Base-by-base conservation (phyloP, 164 flowering plant genomes). In the Tinospora cordifolia region DNA sequence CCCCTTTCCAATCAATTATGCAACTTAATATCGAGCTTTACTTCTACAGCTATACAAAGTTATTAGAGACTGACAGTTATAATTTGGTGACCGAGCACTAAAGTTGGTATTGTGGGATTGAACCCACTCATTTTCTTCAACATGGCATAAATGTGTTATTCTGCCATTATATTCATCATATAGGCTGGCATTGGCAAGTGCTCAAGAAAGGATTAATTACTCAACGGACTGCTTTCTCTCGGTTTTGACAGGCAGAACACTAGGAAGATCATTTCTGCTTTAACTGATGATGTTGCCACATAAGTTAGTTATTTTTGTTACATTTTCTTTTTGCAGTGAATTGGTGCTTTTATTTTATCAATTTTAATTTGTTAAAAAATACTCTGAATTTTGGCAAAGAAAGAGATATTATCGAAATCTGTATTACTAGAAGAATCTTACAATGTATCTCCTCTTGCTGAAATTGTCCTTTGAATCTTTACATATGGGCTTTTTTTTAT, bases 1-100 rank as follows among this genome's bases (percentile, higher is more conserved):
- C 75, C 98, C 98, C 8, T 69, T 94, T 67, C 97, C 98, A 44
- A 80, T 95, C 63, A 75, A 66, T 73, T 67, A 72, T 44, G 12
- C 65, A 6, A 24, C 66, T 17, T 57, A 34, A 47, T 30, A 54
- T 66, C 65, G 41, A 54, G 47, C n/a, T 21, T 19, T 19, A 54
- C 60, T 54, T 44, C 60, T 54, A 54, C 60, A 19, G 24, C 21
- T 21, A 8, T 10, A 54, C 22, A 21, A 19, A 24, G 21, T 21
- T 54, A n/a, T 4, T 2, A 10, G 60, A 54, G n/a, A 54, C 24
- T 54, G 21, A 54, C 60, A 19, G 19, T 54, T 21, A 54, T 8
- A 54, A 19, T 17, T 54, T 54, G 60, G 8, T 54, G 24, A 2
- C 24, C n/a, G 6, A 54, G 47, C 8, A 54, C 60, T 1, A 21